Evolutionary conservation across 805 yeast species (phyloP).

Genomic region (Pichia nanzhaoensis): DNA sequence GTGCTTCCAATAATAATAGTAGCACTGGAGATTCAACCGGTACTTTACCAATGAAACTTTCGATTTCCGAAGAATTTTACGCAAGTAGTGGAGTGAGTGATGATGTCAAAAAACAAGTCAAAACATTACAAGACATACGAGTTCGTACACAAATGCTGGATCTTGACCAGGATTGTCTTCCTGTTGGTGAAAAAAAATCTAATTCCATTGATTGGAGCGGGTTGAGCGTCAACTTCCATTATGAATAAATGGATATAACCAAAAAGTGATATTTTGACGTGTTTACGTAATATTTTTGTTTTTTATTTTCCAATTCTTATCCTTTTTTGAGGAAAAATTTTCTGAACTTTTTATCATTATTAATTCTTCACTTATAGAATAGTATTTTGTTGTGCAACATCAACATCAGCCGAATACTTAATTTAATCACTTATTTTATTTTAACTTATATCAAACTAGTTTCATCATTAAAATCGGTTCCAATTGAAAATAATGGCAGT

Average conservation of each 20-base stretch:
- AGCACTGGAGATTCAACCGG: not conserved
- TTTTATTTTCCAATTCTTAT: not conserved
- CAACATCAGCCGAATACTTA: too few relatives aligned
- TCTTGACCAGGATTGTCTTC: conserved; percentile 23
- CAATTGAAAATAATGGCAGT: too few relatives aligned
- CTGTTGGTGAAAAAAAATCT: conserved; percentile 5
- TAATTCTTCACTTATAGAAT: too few relatives aligned
- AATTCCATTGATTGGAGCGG: conserved; percentile 8
- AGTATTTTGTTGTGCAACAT: too few relatives aligned
- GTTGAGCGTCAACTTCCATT: conserved; percentile 4
- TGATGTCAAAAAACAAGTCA: conserved; percentile 36
- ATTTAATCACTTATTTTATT: too few relatives aligned
- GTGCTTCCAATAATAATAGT: not conserved
- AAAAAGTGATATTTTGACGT: too few relatives aligned
- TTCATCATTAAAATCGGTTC: too few relatives aligned
- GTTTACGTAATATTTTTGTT: too few relatives aligned
- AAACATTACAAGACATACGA: conserved; percentile 38
- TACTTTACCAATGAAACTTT: conserved; percentile 2
- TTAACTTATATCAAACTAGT: too few relatives aligned
- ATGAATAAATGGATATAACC: conserved; percentile 1
- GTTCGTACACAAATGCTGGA: conserved; percentile 43
- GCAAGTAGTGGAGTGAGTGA: conserved; percentile 5
- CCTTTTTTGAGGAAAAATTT: not conserved
- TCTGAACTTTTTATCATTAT: not conserved
- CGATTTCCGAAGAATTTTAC: conserved; percentile 10